Evolutionary conservation across 1,284 basidiomycete species (phyloP), one percentile per base, ranked within the genome.

Genomic region (Puccinia hordei): DNA sequence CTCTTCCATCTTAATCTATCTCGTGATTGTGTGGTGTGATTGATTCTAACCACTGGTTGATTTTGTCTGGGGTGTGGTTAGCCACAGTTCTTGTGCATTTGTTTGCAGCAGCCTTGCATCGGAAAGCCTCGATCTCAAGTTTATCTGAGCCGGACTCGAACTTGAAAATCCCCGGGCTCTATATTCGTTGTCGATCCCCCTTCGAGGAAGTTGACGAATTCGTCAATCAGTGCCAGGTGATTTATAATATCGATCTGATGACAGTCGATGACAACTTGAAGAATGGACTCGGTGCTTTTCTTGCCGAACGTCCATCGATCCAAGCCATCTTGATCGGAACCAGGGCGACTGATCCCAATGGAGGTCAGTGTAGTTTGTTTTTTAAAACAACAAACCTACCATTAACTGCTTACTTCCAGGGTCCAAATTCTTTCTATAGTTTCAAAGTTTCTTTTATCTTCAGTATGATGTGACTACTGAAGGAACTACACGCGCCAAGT

Each of bases 81-180:
- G 94, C 95, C 85, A 98, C 95, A 0, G 95, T 98, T 15, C 89
- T 99, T 30, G 88, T 98, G 2, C 95, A 98, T 86, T 90, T 99
- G 51, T 91, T 93, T 73, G 91, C 91, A 2, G 93, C 91, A 12
- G 85, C 85, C 3, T 72, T 0, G 90, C 35, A 83, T 82, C 71
- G 69, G 78, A 55, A 66, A 77, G 83, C 83, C 30, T 33, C 57
- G 55, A 57, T 73, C 68, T 57, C 81, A 73, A 68, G 44, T 24
- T 82, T 17, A 33, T 65, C 24, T 27, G 65, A 66, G 17, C 82
- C 81, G 17, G 86, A 86, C 59, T 85, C 88, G 22, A 61, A 61
- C 27, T 33, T 61, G 57, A 88, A 89, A 0, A 91, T 96, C 81
- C 88, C 89, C 12, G 89, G 92, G 1, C 88, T 98, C 77, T 97